Percentiles rank a stretch among this genome's conserved stretches.
Conservation (phyloP, 306 rosid species). For the Ochetophila trinervis region DNA sequence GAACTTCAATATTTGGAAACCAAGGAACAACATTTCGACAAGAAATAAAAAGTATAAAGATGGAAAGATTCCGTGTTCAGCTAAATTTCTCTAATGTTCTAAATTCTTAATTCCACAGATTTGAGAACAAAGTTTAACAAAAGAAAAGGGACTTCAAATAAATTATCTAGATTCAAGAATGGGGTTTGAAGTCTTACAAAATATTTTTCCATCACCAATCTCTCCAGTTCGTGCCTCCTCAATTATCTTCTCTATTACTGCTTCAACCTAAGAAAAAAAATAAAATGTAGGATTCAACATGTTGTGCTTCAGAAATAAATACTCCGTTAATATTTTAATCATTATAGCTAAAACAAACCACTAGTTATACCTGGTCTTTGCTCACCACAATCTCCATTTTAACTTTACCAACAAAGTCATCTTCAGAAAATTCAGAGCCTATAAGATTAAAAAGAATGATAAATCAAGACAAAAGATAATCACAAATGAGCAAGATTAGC, state of each 20-base stretch:
- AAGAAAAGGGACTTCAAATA: background rate
- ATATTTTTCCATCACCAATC: conserved; percentile 95
- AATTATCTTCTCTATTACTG: conserved; percentile 62
- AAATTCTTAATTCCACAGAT: background rate
- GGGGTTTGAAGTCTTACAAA: conserved; percentile 51
- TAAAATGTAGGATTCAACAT: background rate
- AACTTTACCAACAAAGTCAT: conserved; percentile 79
- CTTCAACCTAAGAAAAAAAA: conserved; percentile 58
- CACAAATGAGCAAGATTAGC: background rate
- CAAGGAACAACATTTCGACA: background rate
- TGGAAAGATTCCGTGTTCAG: background rate
- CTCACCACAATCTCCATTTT: conserved; percentile 90
- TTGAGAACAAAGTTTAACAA: background rate
- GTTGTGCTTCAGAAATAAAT: background rate
- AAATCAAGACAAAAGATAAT: background rate
- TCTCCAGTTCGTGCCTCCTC: conserved; percentile 85
- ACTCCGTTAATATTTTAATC: too few species aligned
- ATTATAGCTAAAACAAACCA: background rate
- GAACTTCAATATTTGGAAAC: background rate
- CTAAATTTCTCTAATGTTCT: background rate
- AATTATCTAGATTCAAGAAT: background rate
- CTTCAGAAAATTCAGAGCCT: conserved; percentile 91
- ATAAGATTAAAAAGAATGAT: conserved; percentile 6
- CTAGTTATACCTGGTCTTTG: conserved; percentile 65
- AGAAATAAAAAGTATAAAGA: conserved; percentile 4